Evolutionary conservation across 1,284 basidiomycete species (phyloP), one percentile per base, ranked within the genome.

Genomic region (Ceratobasidium sp.): DNA sequence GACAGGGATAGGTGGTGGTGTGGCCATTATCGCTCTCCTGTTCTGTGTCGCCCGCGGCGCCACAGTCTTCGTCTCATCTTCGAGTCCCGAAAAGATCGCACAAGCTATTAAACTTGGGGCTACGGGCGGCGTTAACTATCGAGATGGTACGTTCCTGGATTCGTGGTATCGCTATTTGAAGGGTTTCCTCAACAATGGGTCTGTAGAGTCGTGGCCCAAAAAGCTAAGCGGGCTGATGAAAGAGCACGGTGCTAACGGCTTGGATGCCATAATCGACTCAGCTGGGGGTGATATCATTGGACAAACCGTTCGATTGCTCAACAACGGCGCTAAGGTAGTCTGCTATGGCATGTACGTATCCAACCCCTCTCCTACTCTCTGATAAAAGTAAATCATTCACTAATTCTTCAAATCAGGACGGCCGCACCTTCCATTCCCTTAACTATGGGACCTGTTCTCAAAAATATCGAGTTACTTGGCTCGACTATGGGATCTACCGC

Each of bases 401-500:
- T 57, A 17, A 57, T 24, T 6, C 29, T 48, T 64, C 79, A 36
- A 81, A 73, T 77, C 74, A 94, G 92, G 91, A 94, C 93, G 54
- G 89, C 89, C 22, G 84, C 82, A 33, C 88, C 88, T 14, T 85
- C 85, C 78, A 87, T 93, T 59, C 86, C 85, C 17, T 87, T 96
- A 79, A 92, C 90, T 14, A 95, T 96, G 92, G 87, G 88, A n/a
- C 89, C 93, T 78, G 92, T 95, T n/a, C 81, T 95, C 75, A 89
- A 87, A 78, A 93, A 94, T 79, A 88, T 93, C 63, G 89, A 91
- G 74, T 83, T 96, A 9, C 14, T 78, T 92, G 91, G 92, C 56
- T 91, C 92, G 0, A 94, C 92, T 24, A 94, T 96, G 92, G 95
- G 94, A 15, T 94, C 93, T n/a, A 87, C 87, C 73, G 84, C 88